phyloP scores from a whole-genome alignment of 2,329 filamentous ascomycete species.

The Rhynchosporium agropyri region DNA sequence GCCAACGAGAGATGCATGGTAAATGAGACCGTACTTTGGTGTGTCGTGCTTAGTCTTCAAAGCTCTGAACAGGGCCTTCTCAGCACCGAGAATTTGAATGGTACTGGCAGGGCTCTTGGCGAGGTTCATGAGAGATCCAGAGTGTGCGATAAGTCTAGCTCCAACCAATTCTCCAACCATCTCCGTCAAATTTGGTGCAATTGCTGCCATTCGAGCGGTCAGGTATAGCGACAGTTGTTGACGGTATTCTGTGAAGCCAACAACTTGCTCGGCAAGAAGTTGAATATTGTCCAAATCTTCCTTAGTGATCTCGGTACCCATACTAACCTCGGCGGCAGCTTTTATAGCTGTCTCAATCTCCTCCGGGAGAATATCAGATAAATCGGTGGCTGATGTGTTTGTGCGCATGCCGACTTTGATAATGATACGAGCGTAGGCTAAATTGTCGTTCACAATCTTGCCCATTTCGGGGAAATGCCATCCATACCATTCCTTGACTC shows the following conservation, averaged over 20 bases:
- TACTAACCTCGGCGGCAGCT: conserved; percentile 91
- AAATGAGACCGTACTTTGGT: conserved; percentile 95
- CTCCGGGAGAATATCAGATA: conserved; percentile 90
- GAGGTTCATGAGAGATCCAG: conserved; percentile 90
- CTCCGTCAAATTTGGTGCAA: conserved; percentile 92
- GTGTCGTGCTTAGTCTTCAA: conserved; percentile 99
- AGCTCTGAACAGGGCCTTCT: conserved; percentile 97
- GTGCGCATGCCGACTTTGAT: conserved; percentile 86
- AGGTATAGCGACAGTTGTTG: conserved; percentile 86
- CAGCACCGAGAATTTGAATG: conserved; percentile 96
- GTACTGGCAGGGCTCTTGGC: conserved; percentile 95
- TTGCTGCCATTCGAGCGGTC: conserved; percentile 90
- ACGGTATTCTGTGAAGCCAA: conserved; percentile 89
- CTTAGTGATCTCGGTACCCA: conserved; percentile 95
- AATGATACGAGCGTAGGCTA: conserved; percentile 89
- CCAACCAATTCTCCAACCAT: conserved; percentile 93
- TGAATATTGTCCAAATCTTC: conserved; percentile 94
- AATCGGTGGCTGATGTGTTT: conserved; percentile 74
- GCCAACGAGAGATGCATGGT: conserved; percentile 90
- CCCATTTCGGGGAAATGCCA: conserved; percentile 99
- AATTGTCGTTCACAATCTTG: conserved; percentile 95
- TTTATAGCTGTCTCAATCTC: conserved; percentile 93
- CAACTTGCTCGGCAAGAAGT: conserved; percentile 88
- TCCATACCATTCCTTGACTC: conserved; percentile 99
- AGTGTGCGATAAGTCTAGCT: conserved; percentile 90